These are phyloP conservation scores for Hericium alpestre DNA, from an alignment of 768 basidiomycete genomes.

Conservation along the genomic window DNA sequence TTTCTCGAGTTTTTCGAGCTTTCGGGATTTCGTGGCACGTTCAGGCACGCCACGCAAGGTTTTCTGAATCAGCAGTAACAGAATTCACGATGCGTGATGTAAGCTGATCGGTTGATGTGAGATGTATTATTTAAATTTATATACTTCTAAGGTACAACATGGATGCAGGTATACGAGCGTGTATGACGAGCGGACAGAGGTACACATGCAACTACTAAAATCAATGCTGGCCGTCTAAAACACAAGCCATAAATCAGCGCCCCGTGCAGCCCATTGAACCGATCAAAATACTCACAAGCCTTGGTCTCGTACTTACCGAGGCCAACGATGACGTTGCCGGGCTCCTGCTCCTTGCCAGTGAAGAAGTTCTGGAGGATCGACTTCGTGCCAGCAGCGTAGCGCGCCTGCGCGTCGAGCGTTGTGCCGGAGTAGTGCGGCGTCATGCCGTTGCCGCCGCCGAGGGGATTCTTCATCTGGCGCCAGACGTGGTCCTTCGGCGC, in stretches of 20 bases:
- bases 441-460: conserved; percentile 54
- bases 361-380: conserved; percentile 21
- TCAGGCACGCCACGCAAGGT: too few species aligned
- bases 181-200: too few species aligned
- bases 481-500: conserved; percentile 80
- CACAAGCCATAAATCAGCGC: too few species aligned
- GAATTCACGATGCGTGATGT: too few species aligned
- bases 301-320: conserved; percentile 10
- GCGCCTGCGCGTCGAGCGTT: conserved; percentile 33
- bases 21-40: too few species aligned
- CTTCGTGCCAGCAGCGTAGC: conserved; percentile 30
- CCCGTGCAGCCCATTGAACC: too few species aligned
- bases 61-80: too few species aligned
- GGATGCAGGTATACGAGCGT: neutral
- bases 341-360: conserved; percentile 25
- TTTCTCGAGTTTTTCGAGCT: too few species aligned
- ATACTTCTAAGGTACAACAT: neutral
- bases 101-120: too few species aligned
- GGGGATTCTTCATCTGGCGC: conserved; percentile 73
- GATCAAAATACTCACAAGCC: neutral
- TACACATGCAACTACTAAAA: too few species aligned
- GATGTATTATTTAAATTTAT: too few species aligned
- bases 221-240: too few species aligned
- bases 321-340: conserved; percentile 30
- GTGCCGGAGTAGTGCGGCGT: conserved; percentile 29